These are phyloP conservation scores for Byssothecium circinans DNA, from an alignment of 2,329 filamentous ascomycete genomes.

Conservation along the genomic window DNA sequence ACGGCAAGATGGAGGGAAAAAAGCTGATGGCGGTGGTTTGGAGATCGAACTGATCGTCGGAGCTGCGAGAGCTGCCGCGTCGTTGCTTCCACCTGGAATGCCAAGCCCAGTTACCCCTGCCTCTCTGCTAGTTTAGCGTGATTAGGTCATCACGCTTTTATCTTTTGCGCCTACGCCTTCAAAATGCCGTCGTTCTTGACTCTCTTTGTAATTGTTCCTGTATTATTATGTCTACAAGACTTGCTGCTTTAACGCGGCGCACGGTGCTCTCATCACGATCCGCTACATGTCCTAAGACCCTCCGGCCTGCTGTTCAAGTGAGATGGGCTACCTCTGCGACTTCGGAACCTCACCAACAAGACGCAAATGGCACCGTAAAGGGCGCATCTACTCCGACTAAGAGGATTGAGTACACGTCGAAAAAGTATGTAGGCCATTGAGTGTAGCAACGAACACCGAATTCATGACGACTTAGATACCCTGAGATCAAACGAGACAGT, in stretches of 20 bases:
- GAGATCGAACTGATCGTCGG: constrained; percentile 26
- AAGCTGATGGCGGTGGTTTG: constrained; percentile 15
- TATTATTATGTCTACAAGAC: constrained; percentile 41
- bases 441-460: background rate
- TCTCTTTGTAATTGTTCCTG: constrained; percentile 18
- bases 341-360: constrained; percentile 45
- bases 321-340: constrained; percentile 46
- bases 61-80: constrained; percentile 45
- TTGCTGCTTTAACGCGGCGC: constrained; percentile 38
- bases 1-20: constrained; percentile 3
- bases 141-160: constrained; percentile 15
- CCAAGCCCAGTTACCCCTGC: constrained; percentile 35
- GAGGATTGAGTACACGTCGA: constrained; percentile 74
- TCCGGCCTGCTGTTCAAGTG: constrained; percentile 30
- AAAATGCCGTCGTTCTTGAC: constrained; percentile 14
- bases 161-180: background rate
- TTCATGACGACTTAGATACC: constrained; percentile 56
- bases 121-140: constrained; percentile 27
- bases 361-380: constrained; percentile 38
- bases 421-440: constrained; percentile 57
- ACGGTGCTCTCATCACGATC: constrained; percentile 29
- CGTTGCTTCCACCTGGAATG: constrained; percentile 41
- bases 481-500: constrained; percentile 75
- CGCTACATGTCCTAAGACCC: constrained; percentile 22
- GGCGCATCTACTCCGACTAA: constrained; percentile 43